phyloP scores from a whole-genome alignment of 2,329 filamentous ascomycete genomes.

The Aspergillus pseudonomiae region DNA sequence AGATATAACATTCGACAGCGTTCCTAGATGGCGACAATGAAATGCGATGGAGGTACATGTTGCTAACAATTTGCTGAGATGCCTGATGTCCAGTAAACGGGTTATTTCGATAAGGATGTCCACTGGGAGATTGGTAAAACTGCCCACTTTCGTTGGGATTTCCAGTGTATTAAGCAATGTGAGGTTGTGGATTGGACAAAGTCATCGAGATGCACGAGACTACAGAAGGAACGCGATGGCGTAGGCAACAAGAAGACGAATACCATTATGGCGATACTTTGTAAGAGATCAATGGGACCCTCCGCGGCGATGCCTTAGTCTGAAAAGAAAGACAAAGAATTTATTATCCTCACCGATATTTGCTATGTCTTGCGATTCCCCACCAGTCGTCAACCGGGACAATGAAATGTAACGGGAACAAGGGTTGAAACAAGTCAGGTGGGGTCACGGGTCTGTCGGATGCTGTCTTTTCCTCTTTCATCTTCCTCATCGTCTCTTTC shows the following conservation, averaged over 20 bases:
- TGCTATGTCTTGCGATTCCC: not conserved
- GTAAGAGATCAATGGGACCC: not conserved
- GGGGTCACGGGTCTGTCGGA: not conserved
- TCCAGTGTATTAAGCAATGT: too few species aligned
- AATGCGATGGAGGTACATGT: too few species aligned
- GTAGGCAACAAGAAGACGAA: not conserved
- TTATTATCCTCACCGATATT: not conserved
- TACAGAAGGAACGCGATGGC: too few species aligned
- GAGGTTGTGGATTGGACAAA: too few species aligned
- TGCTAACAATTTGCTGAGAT: too few species aligned
- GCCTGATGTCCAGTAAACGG: too few species aligned
- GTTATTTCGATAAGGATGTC: too few species aligned
- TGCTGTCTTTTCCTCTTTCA: not conserved
- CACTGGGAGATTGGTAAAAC: too few species aligned
- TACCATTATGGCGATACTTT: not conserved
- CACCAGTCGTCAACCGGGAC: not conserved
- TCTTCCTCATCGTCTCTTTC: not conserved
- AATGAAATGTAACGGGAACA: not conserved
- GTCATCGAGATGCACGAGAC: too few species aligned
- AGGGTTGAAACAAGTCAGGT: not conserved
- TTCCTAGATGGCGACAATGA: too few species aligned
- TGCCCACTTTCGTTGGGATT: too few species aligned
- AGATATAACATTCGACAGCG: too few species aligned
- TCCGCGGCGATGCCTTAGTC: not conserved
- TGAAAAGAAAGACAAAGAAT: not conserved